Conservation (phyloP, 805 yeast species). For the Metschnikowia bowlesiae region DNA sequence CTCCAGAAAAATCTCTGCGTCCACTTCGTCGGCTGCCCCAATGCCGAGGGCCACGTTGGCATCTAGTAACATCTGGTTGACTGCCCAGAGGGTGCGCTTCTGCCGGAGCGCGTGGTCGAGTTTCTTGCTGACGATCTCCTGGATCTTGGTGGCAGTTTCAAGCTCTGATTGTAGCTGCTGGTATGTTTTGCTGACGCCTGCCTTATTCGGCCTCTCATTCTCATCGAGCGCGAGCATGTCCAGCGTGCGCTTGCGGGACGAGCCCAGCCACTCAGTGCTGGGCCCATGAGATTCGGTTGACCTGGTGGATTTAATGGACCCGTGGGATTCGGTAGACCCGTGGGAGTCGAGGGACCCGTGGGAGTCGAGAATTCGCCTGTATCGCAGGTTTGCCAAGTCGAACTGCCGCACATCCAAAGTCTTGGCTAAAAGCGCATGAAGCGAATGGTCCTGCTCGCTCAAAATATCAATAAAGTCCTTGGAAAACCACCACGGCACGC, state of each 20-base stretch:
- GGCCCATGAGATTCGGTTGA: too few relatives aligned
- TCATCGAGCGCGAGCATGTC: background rate
- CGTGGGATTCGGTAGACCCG: too few relatives aligned
- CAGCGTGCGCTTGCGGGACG: slow-evolving; percentile 8
- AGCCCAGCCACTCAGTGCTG: background rate
- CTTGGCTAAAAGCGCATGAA: slow-evolving; percentile 19
- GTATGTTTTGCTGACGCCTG: slow-evolving; percentile 12
- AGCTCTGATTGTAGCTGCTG: slow-evolving; percentile 28
- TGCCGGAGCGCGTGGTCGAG: slow-evolving; percentile 23
- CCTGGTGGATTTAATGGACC: too few relatives aligned
- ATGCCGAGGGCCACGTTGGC: slow-evolving; percentile 37
- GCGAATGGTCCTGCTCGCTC: slow-evolving; percentile 15
- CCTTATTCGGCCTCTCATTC: background rate
- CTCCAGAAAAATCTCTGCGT: slow-evolving; percentile 15
- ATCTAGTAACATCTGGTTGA: slow-evolving; percentile 42
- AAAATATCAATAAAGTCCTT: slow-evolving; percentile 25
- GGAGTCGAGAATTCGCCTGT: slow-evolving; percentile 20
- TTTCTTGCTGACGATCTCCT: slow-evolving; percentile 30
- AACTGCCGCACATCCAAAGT: slow-evolving; percentile 33
- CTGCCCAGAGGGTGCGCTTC: slow-evolving; percentile 36
- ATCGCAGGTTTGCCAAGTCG: slow-evolving; percentile 31
- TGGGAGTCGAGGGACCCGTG: too few relatives aligned
- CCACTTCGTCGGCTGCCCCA: slow-evolving; percentile 20
- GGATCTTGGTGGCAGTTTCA: slow-evolving; percentile 36
- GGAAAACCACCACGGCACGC: slow-evolving; percentile 42